These are phyloP conservation scores for Helenozyma rhizophorensis DNA, from an alignment of 805 yeast species.

Conservation along the genomic window DNA sequence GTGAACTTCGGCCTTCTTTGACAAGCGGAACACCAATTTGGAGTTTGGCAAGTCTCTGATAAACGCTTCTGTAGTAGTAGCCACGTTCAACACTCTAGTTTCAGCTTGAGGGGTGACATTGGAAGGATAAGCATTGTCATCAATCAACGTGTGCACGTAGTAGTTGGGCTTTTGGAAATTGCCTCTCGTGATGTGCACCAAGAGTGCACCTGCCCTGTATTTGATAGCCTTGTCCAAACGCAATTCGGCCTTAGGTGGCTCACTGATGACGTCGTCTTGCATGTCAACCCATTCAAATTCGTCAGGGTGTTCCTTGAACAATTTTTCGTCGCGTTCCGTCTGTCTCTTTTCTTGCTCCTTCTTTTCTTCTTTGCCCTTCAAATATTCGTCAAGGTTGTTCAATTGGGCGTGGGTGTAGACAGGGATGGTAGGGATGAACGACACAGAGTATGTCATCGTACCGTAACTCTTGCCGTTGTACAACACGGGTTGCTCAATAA, in stretches of 20 bases:
- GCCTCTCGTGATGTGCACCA: slow-evolving; percentile 51
- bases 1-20: slow-evolving; percentile 47
- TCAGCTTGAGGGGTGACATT: slow-evolving; percentile 47
- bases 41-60: slow-evolving; percentile 70
- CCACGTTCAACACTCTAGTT: slow-evolving; percentile 38
- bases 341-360: slow-evolving; percentile 35
- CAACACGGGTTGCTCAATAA: slow-evolving; percentile 42
- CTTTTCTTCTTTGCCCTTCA: slow-evolving; percentile 30
- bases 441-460: slow-evolving; percentile 46
- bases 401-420: slow-evolving; percentile 58
- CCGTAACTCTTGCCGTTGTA: slow-evolving; percentile 42
- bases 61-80: slow-evolving; percentile 55
- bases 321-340: slow-evolving; percentile 46
- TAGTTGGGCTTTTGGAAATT: slow-evolving; percentile 43
- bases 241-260: slow-evolving; percentile 40
- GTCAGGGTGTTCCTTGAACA: slow-evolving; percentile 52
- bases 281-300: slow-evolving; percentile 63
- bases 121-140: slow-evolving; percentile 59
- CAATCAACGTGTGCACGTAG: slow-evolving; percentile 57
- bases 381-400: slow-evolving; percentile 40
- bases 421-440: slow-evolving; percentile 64
- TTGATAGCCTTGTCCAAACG: slow-evolving; percentile 50
- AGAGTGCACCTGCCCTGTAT: slow-evolving; percentile 59
- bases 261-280: slow-evolving; percentile 28
- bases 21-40: slow-evolving; percentile 49